A percentile compares a stretch with the other conserved stretches of the same genome.
These are phyloP conservation scores for Lepidium sativum DNA, from an alignment of 345 rosid species.

Conservation along the genomic window DNA sequence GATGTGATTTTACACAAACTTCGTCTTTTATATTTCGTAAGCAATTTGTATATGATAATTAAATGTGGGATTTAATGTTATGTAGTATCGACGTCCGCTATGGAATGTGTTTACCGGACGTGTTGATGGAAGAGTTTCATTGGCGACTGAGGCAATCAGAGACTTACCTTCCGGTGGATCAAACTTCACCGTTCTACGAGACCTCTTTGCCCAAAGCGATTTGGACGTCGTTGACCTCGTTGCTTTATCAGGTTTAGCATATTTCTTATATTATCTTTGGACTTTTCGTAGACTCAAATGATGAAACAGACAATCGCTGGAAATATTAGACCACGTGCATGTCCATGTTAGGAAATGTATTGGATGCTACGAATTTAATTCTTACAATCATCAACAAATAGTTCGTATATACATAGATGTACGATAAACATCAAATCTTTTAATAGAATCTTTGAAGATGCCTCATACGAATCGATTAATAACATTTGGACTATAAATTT, in stretches of 20 bases:
- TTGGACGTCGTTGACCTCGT: constrained; percentile 41
- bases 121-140: constrained; percentile 49
- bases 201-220: constrained; percentile 30
- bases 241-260: constrained; percentile 42
- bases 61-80: neutral
- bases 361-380: constrained; percentile 3
- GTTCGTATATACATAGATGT: neutral
- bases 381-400: neutral
- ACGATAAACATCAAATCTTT: neutral
- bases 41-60: no score
- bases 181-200: constrained; percentile 32
- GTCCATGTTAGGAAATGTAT: constrained; percentile 16
- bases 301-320: constrained; percentile 1
- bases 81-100: constrained; percentile 31
- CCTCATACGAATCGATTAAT: no score
- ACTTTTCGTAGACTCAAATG: neutral
- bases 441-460: neutral
- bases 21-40: no score
- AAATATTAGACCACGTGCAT: constrained; percentile 14
- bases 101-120: constrained; percentile 57
- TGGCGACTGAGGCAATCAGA: constrained; percentile 32
- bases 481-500: no score
- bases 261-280: neutral
- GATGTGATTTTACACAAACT: no score
- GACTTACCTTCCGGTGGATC: constrained; percentile 42